Conservation (phyloP, 345 rosid species). For the Aquilaria yunnanensis region DNA sequence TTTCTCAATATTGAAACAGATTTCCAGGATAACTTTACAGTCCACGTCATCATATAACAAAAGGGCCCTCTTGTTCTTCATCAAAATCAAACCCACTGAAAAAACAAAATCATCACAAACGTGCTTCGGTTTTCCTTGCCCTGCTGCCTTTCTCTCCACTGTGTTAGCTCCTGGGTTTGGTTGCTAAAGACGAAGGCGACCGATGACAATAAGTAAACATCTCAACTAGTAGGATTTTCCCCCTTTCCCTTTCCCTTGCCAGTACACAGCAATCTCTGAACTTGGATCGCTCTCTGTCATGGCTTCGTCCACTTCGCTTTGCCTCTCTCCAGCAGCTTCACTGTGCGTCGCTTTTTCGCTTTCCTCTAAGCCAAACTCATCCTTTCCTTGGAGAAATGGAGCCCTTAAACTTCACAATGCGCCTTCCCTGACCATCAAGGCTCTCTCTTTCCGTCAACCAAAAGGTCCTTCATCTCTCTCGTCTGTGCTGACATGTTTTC, state of each 20-base stretch:
- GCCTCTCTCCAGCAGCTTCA: slow-evolving; percentile 8
- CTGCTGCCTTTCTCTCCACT: too few relatives aligned
- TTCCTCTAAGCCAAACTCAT: slow-evolving; percentile 8
- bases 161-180: too few relatives aligned
- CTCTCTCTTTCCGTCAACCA: slow-evolving; percentile 26
- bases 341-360: slow-evolving; percentile 17
- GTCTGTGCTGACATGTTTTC: background rate
- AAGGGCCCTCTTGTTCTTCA: too few relatives aligned
- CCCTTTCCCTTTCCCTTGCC: slow-evolving; percentile 5
- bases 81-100: too few relatives aligned
- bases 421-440: slow-evolving; percentile 23
- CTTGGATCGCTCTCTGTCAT: slow-evolving; percentile 4
- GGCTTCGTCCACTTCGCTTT: slow-evolving; percentile 23
- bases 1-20: too few relatives aligned
- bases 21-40: too few relatives aligned
- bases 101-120: too few relatives aligned
- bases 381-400: slow-evolving; percentile 19
- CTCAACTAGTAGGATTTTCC: background rate
- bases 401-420: slow-evolving; percentile 13
- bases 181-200: too few relatives aligned
- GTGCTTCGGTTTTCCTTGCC: too few relatives aligned
- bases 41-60: too few relatives aligned
- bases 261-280: background rate
- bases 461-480: slow-evolving; percentile 26
- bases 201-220: too few relatives aligned